A percentile compares a stretch with the other conserved stretches of the same genome.
Evolutionary conservation across 1,139 yeast genomes (phyloP).

Genomic region (Cylindricascospora bacillispora): DNA sequence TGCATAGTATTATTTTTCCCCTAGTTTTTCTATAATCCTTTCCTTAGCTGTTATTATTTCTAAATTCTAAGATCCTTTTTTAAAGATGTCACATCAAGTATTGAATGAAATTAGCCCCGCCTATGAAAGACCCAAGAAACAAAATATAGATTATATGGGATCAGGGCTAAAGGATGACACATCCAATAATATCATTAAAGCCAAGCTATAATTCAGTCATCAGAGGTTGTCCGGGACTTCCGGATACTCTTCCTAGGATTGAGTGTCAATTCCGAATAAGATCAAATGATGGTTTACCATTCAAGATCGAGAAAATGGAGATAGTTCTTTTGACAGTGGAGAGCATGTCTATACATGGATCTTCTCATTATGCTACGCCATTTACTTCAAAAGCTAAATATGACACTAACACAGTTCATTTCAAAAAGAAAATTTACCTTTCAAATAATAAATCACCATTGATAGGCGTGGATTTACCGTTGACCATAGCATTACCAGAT

Average conservation of each 20-base stretch:
- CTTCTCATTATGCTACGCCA: background rate
- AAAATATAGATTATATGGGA: no score
- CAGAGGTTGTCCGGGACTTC: slow-evolving; percentile 53
- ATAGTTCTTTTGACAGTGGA: slow-evolving; percentile 25
- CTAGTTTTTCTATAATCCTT: no score
- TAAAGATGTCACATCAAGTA: no score
- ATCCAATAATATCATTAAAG: slow-evolving; percentile 29
- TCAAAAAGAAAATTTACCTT: slow-evolving; percentile 28
- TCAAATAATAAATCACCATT: slow-evolving; percentile 13
- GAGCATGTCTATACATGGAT: slow-evolving; percentile 6
- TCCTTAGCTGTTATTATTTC: no score
- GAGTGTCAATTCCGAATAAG: slow-evolving; percentile 25
- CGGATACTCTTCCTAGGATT: slow-evolving; percentile 37
- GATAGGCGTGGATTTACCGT: slow-evolving; percentile 47
- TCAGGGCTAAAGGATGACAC: slow-evolving; percentile 15
- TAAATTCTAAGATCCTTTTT: no score
- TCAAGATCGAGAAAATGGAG: slow-evolving; percentile 58
- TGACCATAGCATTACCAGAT: slow-evolving; percentile 45
- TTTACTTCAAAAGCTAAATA: slow-evolving; percentile 21
- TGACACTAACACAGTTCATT: slow-evolving; percentile 25
- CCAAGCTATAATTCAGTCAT: slow-evolving; percentile 39
- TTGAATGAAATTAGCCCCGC: no score
- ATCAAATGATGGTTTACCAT: slow-evolving; percentile 46
- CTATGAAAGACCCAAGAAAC: no score
- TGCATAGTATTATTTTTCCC: no score